A percentile compares a stretch with the other conserved stretches of the same genome.
These are phyloP conservation scores for Populus hybrid DNA, from an alignment of 441 rosid genomes.

Conservation along the genomic window DNA sequence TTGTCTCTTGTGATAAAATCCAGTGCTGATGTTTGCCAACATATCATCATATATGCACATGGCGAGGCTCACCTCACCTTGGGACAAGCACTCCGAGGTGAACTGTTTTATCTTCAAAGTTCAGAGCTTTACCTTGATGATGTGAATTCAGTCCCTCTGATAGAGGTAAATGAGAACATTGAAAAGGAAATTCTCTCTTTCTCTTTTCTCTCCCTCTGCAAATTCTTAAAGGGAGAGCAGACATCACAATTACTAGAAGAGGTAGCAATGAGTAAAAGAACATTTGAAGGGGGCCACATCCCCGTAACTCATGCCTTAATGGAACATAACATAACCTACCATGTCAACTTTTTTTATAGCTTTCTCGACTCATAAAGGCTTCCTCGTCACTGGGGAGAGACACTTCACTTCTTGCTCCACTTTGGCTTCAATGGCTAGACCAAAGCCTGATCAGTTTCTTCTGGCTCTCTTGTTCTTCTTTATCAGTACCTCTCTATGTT, in stretches of 20 bases:
- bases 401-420: background rate
- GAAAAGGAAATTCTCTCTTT: background rate
- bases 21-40: background rate
- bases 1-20: background rate
- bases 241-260: constrained; percentile 7
- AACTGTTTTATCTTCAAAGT: background rate
- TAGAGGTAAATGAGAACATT: background rate
- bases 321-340: background rate
- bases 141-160: background rate
- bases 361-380: background rate
- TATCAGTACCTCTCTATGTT: constrained; percentile 18
- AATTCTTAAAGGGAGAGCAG: background rate
- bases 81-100: background rate
- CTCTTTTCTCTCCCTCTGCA: background rate
- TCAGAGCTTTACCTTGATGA: background rate
- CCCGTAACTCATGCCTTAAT: constrained; percentile 34
- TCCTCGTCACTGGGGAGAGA: background rate
- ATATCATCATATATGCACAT: background rate
- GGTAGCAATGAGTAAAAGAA: constrained; percentile 12
- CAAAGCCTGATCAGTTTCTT: constrained; percentile 4
- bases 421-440: constrained; percentile 32
- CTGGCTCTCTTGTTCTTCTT: constrained; percentile 17
- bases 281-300: constrained; percentile 12
- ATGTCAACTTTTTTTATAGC: constrained; percentile 13
- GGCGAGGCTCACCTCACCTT: background rate